phyloP scores from a whole-genome alignment of 202 grass and related monocot species.

The Cymbopogon flexuosus region DNA sequence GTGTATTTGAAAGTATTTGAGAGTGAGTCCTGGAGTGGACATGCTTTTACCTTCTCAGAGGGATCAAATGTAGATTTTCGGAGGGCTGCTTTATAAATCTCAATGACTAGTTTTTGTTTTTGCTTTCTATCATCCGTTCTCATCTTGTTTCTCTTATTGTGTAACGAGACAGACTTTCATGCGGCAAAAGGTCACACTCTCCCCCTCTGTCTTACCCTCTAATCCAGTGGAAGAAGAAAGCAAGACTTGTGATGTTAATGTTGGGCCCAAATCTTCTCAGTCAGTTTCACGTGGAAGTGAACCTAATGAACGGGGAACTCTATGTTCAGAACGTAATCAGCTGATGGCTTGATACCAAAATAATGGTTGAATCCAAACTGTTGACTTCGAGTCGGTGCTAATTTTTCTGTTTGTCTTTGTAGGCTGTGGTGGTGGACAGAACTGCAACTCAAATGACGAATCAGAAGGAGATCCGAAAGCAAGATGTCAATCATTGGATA shows the following conservation, averaged over 20 bases:
- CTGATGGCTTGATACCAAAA: conserved; percentile 28
- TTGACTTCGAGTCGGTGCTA: not conserved
- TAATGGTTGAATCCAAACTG: conserved; percentile 20
- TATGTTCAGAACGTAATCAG: conserved; percentile 55
- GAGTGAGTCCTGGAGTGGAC: not conserved
- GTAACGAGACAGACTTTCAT: conserved; percentile 89
- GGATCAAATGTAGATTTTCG: not conserved
- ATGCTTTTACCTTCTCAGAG: not conserved
- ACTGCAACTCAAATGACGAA: conserved; percentile 33
- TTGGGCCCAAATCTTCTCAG: conserved; percentile 31
- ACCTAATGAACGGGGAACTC: conserved; percentile 39
- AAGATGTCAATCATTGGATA: conserved; percentile 21
- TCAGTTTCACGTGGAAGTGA: conserved; percentile 44
- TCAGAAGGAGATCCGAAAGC: conserved; percentile 22
- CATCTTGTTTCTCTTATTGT: conserved; percentile 48
- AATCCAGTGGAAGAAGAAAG: conserved; percentile 58
- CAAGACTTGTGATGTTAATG: conserved; percentile 32
- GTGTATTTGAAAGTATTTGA: not conserved
- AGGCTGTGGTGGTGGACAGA: conserved; percentile 26
- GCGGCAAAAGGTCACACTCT: conserved; percentile 85
- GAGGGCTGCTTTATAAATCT: conserved; percentile 14
- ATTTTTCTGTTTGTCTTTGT: conserved; percentile 10
- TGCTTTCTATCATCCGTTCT: conserved; percentile 19
- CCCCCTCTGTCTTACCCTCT: conserved; percentile 46
- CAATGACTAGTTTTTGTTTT: not conserved